A percentile compares a stretch with the other conserved stretches of the same genome.
These are phyloP conservation scores for Daedaleopsis nitida DNA, from an alignment of 768 basidiomycete species.

Conservation along the genomic window DNA sequence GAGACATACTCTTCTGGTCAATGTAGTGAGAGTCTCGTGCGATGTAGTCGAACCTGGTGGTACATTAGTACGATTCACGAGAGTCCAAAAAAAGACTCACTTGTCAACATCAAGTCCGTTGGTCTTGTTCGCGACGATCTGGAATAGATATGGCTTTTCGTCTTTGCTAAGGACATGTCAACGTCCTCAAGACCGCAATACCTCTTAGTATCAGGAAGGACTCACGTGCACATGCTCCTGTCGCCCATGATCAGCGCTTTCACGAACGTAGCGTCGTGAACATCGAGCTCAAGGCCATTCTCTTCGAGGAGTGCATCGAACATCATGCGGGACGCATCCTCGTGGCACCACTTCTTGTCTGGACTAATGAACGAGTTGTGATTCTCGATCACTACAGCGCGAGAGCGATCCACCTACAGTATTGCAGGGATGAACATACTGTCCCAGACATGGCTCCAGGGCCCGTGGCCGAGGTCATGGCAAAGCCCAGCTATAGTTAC, in stretches of 20 bases:
- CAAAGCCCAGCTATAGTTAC: constrained; percentile 81
- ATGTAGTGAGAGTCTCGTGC: constrained; percentile 72
- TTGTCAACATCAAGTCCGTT: constrained; percentile 91
- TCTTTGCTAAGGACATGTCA: neutral
- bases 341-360: constrained; percentile 65
- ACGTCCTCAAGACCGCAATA: neutral
- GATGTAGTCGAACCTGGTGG: constrained; percentile 77
- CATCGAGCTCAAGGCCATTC: constrained; percentile 51
- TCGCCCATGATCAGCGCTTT: constrained; percentile 82
- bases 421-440: constrained; percentile 66
- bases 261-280: constrained; percentile 58
- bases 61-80: neutral
- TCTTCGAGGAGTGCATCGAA: constrained; percentile 65
- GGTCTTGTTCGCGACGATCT: constrained; percentile 80
- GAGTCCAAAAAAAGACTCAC: constrained; percentile 37
- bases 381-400: neutral
- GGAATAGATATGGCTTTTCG: constrained; percentile 77
- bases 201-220: constrained; percentile 5
- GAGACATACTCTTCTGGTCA: constrained; percentile 58
- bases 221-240: constrained; percentile 50
- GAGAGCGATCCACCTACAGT: constrained; percentile 45
- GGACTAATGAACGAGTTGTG: constrained; percentile 36
- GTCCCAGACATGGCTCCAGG: constrained; percentile 89
- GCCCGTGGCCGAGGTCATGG: constrained; percentile 86
- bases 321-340: constrained; percentile 83